A percentile compares a stretch with the other conserved stretches of the same genome.
Evolutionary conservation across 495 filamentous ascomycete species (phyloP).

Genomic region (Entonaema liquescens): DNA sequence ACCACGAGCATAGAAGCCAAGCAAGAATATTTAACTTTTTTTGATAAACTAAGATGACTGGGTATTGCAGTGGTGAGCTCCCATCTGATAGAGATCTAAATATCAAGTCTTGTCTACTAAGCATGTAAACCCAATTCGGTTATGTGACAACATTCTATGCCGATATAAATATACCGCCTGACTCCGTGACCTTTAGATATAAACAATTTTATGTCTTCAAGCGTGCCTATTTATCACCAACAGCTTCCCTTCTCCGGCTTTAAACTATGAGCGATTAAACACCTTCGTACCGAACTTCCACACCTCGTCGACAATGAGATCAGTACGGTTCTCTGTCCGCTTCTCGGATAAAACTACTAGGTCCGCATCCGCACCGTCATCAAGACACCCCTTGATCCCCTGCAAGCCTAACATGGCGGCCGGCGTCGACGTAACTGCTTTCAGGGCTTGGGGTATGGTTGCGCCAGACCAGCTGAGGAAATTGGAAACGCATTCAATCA

Average conservation of each 20-base stretch:
- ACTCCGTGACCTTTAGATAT: neutral
- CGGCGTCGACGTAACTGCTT: constrained; percentile 75
- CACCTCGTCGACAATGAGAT: constrained; percentile 74
- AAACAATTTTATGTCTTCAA: constrained; percentile 11
- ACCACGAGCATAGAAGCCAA: neutral
- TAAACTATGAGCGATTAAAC: constrained; percentile 26
- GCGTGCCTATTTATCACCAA: neutral
- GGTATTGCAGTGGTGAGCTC: neutral
- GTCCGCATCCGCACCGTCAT: constrained; percentile 80
- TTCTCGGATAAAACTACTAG: constrained; percentile 73
- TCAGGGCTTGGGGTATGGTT: constrained; percentile 69
- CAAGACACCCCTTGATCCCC: constrained; percentile 71
- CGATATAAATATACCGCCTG: neutral
- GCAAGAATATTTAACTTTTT: neutral
- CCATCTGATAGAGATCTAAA: neutral
- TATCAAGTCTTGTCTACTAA: constrained; percentile 1
- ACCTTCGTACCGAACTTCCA: constrained; percentile 75
- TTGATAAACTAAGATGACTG: neutral
- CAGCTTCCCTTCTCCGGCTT: neutral
- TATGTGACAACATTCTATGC: neutral
- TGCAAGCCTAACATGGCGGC: constrained; percentile 75
- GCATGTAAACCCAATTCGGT: neutral
- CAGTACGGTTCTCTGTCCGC: constrained; percentile 53
- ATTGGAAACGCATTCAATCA: constrained; percentile 84
- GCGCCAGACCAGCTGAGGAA: constrained; percentile 76